Evolutionary conservation across 2,329 filamentous ascomycete species (phyloP), one percentile per base, ranked within the genome.

Genomic region (Sclerotinia trifoliorum): DNA sequence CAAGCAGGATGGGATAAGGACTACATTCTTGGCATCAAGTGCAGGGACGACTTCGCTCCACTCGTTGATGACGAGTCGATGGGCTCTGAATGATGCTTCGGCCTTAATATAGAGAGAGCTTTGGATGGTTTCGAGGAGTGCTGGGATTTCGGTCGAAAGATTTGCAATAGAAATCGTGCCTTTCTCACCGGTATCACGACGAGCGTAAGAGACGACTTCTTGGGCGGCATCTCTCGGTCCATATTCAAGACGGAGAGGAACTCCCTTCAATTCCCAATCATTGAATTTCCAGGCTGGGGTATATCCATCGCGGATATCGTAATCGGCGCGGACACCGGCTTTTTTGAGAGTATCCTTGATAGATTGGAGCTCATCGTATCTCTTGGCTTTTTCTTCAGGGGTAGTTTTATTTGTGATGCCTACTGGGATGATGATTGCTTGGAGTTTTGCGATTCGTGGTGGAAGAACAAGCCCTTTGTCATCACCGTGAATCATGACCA

Each of bases 401-500:
- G 88, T 88, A 65, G 90, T 94, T 84, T 91, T 97, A 76, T 92
- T 94, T 67, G 89, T 97, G 75, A 99, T 89, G 68, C 95, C 96
- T 54, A 98, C 94, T 11, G 96, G 94, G 68, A 99, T 90, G 71
- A 99, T 86, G 73, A 97, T 86, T 56, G 89, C 87, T 80, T 99
- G 95, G 71, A 89, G 84, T 81, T 94, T 93, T 72, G 94, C 90
- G 65, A 98, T 91, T 67, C 93, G 88, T 52, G 95, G 95, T 78
- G 95, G 95, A 65, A 98, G 88, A 71, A 98, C 93, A 24, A 99
- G 85, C 72, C 95, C 95, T 80, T 94, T 94, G 82, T 99, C 91
- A 78, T 99, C 95, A 76, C 93, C 90, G 81, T 99, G 95, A 70
- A 96, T 93, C 88, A 99, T 95, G 77, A 97, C 92, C 94, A 98